Base-by-base conservation (phyloP, 768 basidiomycete genomes). In the Amanita inopinata region DNA sequence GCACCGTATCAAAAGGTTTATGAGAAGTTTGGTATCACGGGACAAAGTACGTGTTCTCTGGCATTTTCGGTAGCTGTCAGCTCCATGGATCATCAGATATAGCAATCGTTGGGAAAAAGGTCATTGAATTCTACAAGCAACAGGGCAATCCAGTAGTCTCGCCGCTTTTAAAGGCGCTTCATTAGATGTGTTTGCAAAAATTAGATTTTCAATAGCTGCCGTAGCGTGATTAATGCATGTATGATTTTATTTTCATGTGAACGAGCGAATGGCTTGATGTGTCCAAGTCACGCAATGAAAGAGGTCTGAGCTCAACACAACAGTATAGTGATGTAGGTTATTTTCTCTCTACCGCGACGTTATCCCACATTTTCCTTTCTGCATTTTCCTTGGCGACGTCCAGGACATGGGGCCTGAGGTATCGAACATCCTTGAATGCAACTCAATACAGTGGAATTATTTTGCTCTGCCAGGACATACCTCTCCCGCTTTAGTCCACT, bases 1-100 rank as follows among this genome's bases (percentile, higher is more conserved):
- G 91, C 84, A 40, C 91, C 92, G 8, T 91, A 88, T 58, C 73
- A 80, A 62, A 74, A 91, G 67, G 83, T 93, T 9, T 96, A 96
- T 60, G 84, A 85, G 66, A 87, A 89, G 63, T 86, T 89, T 53
- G 87, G 85, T 32, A 74, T 91, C 57, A 90, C 88, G 27, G 82
- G 79, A 10, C 58, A 72, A 34, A 83, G 78, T 83, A 62, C 39
- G 77, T 71, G 38, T 20, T 24, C 17, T 38, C 9, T 28, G 12
- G 18, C 19, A 11, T 33, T 43, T 39, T 19, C 20, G 15, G 10
- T 11, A 5, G 27, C 1, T 38, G 3, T n/a, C 20, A 19, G 4
- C 46, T 27, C 18, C 10, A 28, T 28, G n/a, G n/a, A 28, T 39
- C 23, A n/a, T 18, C 46, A 81, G 83, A 85, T 59, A 83, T 96